These are phyloP conservation scores for Leccinum uliginosum DNA, from an alignment of 768 basidiomycete species.

Conservation along the genomic window DNA sequence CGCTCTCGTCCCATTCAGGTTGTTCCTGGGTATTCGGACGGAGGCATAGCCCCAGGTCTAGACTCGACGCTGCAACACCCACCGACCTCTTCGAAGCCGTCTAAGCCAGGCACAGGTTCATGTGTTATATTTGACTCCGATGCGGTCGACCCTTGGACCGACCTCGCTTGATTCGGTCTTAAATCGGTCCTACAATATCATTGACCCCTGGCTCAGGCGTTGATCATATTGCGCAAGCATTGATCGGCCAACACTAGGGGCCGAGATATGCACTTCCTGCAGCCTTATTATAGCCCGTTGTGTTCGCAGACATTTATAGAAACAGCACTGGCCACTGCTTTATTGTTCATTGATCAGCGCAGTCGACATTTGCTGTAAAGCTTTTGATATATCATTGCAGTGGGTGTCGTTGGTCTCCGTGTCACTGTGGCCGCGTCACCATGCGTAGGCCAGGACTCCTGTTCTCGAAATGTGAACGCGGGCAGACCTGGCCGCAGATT, in stretches of 20 bases:
- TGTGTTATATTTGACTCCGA: not conserved
- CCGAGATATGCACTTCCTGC: constrained; percentile 2
- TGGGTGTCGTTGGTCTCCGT: not conserved
- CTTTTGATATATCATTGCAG: not conserved
- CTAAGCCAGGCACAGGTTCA: not conserved
- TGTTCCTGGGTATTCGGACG: not conserved
- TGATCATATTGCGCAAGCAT: not conserved
- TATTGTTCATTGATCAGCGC: not conserved
- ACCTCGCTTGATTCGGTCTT: not conserved
- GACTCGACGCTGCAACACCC: not conserved
- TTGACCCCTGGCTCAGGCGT: not conserved
- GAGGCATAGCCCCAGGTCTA: not conserved
- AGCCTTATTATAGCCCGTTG: not conserved
- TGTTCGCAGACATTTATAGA: not conserved
- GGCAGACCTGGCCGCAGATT: constrained; percentile 1
- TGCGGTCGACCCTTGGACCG: not conserved
- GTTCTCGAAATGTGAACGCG: not conserved
- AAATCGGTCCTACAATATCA: not conserved
- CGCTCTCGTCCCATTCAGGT: not conserved
- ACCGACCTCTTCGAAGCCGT: not conserved
- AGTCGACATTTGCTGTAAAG: not conserved
- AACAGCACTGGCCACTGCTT: not conserved
- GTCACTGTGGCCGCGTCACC: not conserved
- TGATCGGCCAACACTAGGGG: constrained; percentile 6
- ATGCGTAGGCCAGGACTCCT: not conserved